phyloP scores from a whole-genome alignment of 2,329 filamentous ascomycete genomes.

The Diaporthe destruens region DNA sequence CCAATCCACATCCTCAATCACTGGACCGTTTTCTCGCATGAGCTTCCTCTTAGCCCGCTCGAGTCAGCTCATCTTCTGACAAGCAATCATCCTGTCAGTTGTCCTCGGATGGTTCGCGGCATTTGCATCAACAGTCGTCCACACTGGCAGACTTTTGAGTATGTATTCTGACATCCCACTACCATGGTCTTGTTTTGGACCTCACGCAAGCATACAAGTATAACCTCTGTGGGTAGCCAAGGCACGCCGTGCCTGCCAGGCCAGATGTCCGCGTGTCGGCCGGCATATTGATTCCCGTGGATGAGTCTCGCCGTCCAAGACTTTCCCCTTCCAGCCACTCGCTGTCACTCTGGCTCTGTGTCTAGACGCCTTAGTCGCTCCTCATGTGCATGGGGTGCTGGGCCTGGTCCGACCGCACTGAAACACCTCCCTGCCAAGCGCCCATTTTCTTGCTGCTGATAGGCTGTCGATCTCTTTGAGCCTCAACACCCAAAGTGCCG shows the following conservation, averaged over 20 bases:
- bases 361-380: conserved; percentile 2
- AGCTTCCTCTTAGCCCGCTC: conserved; percentile 7
- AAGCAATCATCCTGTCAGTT: conserved; percentile 21
- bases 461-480: conserved; percentile 33
- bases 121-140: conserved; percentile 21
- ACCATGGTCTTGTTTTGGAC: background rate
- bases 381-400: conserved; percentile 19
- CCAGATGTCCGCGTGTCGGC: conserved; percentile 4
- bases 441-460: conserved; percentile 19
- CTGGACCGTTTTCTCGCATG: background rate
- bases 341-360: conserved; percentile 4
- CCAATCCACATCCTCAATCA: background rate
- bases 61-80: conserved; percentile 28
- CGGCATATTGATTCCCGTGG: conserved; percentile 20
- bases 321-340: conserved; percentile 15
- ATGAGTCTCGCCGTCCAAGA: background rate
- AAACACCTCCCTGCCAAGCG: conserved; percentile 39
- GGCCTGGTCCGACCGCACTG: conserved; percentile 34
- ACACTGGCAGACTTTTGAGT: background rate
- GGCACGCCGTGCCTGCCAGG: background rate
- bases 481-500: conserved; percentile 34
- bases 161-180: background rate
- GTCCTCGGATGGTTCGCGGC: conserved; percentile 26
- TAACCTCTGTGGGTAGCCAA: background rate
- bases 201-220: background rate